These are phyloP conservation scores for Cynanchum wilfordii DNA, from an alignment of 257 asterid species.

Conservation along the genomic window DNA sequence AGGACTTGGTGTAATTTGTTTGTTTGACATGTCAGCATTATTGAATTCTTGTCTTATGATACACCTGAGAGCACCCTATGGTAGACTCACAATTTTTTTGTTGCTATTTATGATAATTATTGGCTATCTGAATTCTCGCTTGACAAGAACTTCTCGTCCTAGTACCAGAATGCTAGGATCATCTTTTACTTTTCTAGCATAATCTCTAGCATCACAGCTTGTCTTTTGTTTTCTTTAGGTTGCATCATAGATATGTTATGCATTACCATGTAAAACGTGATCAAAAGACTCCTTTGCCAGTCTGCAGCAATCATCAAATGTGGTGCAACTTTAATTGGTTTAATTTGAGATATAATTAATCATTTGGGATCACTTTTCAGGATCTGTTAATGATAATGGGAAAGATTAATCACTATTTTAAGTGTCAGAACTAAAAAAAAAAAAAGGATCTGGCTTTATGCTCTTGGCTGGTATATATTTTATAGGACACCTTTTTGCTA, in stretches of 20 bases:
- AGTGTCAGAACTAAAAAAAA: conserved; percentile 3
- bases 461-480: conserved; percentile 2
- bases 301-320: neutral
- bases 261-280: neutral
- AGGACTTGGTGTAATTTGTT: neutral
- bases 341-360: neutral
- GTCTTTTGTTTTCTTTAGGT: too few species aligned
- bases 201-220: neutral
- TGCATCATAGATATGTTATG: neutral
- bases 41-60: neutral
- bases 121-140: neutral
- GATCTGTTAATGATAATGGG: neutral
- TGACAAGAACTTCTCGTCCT: neutral
- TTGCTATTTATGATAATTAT: neutral
- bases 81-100: neutral
- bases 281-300: neutral
- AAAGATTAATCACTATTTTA: neutral
- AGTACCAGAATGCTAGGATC: neutral
- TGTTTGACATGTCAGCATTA: neutral
- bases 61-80: neutral
- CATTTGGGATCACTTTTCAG: neutral
- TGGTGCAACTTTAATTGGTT: neutral
- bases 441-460: neutral
- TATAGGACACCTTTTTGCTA: neutral
- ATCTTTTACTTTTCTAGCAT: neutral